A percentile compares a stretch with the other conserved stretches of the same genome.
Evolutionary conservation across 73 alveolate species (phyloP).

Genomic region (Stentor roeselii): DNA sequence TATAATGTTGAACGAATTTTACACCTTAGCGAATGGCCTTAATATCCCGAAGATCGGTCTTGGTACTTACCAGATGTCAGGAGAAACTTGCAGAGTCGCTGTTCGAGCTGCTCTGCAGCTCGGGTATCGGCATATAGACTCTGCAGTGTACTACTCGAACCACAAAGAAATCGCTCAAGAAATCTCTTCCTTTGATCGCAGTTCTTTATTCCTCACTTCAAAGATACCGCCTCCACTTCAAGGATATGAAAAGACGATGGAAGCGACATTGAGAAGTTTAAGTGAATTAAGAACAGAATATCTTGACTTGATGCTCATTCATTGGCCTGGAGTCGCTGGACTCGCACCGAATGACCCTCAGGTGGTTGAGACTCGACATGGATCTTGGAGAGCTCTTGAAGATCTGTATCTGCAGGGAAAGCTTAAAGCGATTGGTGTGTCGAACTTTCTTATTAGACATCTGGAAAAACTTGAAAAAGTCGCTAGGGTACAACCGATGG

Average conservation of each 20-base stretch:
- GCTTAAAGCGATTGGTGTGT: slow-evolving; percentile 83
- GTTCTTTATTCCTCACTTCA: slow-evolving; percentile 40
- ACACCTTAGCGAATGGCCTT: neutral
- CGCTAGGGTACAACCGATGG: slow-evolving; percentile 70
- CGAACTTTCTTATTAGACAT: slow-evolving; percentile 72
- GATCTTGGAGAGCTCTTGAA: slow-evolving; percentile 80
- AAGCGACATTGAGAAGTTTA: slow-evolving; percentile 30
- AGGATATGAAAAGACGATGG: slow-evolving; percentile 34
- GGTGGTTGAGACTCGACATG: slow-evolving; percentile 58
- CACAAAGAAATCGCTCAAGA: slow-evolving; percentile 42
- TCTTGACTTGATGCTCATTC: slow-evolving; percentile 76
- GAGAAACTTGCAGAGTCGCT: slow-evolving; percentile 35
- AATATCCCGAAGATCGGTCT: slow-evolving; percentile 26
- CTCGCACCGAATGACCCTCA: slow-evolving; percentile 47
- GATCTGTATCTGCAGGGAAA: slow-evolving; percentile 63
- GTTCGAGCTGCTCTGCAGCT: slow-evolving; percentile 39
- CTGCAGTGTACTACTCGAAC: slow-evolving; percentile 47
- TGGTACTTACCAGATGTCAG: slow-evolving; percentile 47
- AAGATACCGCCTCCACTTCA: slow-evolving; percentile 39
- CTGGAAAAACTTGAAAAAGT: slow-evolving; percentile 59
- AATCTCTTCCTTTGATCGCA: neutral
- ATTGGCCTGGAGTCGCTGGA: slow-evolving; percentile 83
- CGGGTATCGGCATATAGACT: slow-evolving; percentile 53
- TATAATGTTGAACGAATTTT: neutral
- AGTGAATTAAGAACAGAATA: slow-evolving; percentile 40